Conservation (phyloP, 2,329 filamentous ascomycete species). For the Endocalyx cinctus region DNA sequence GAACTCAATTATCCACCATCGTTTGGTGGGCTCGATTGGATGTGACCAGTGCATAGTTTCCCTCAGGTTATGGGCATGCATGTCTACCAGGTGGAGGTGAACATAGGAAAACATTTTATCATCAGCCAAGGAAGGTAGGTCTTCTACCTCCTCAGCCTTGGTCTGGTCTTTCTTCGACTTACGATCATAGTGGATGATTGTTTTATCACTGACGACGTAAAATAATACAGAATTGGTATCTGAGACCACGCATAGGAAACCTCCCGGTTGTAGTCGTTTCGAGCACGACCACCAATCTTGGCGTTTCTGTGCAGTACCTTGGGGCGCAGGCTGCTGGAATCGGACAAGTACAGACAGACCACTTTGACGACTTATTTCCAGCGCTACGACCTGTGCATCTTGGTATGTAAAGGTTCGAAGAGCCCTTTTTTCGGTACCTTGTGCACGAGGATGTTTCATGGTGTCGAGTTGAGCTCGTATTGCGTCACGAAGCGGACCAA, state of each 20-base stretch:
- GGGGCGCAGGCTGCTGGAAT: constrained; percentile 39
- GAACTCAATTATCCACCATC: constrained; percentile 51
- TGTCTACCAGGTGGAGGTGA: constrained; percentile 25
- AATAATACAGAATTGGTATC: constrained; percentile 35
- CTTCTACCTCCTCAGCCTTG: not conserved
- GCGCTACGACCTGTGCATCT: constrained; percentile 23
- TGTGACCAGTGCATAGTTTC: constrained; percentile 28
- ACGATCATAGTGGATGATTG: not conserved
- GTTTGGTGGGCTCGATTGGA: constrained; percentile 6
- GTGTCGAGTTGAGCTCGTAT: constrained; percentile 35
- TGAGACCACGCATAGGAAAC: constrained; percentile 45
- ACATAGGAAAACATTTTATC: constrained; percentile 26
- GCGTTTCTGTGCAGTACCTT: constrained; percentile 23
- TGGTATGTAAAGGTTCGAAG: constrained; percentile 34
- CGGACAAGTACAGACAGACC: constrained; percentile 41
- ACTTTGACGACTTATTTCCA: constrained; percentile 30
- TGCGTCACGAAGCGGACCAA: constrained; percentile 48
- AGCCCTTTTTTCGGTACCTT: constrained; percentile 10
- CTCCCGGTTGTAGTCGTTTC: constrained; percentile 44
- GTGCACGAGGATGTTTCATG: constrained; percentile 16
- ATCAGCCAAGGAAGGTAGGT: constrained; percentile 25
- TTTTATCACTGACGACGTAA: constrained; percentile 29
- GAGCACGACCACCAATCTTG: constrained; percentile 46
- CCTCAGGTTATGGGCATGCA: constrained; percentile 12
- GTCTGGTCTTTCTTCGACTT: not conserved